These are phyloP conservation scores for Peziza echinospora DNA, from an alignment of 495 filamentous ascomycete genomes.

Conservation along the genomic window DNA sequence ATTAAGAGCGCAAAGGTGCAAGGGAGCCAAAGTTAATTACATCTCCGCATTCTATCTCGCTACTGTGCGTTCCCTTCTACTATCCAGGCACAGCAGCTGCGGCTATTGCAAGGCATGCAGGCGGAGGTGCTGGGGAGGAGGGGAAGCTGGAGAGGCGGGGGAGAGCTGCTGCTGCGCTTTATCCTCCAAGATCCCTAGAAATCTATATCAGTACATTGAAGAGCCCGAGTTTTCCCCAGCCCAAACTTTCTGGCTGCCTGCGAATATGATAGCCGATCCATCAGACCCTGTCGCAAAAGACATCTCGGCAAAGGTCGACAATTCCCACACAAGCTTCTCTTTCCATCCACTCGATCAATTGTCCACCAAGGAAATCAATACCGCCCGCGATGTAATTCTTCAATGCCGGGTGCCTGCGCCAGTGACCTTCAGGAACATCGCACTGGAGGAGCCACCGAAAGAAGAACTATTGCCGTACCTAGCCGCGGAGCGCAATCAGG, in stretches of 20 bases:
- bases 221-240: constrained; percentile 22
- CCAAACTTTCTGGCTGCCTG: constrained; percentile 18
- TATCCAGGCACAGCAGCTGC: background rate
- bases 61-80: background rate
- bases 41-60: background rate
- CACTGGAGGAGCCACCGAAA: constrained; percentile 34
- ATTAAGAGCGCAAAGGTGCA: background rate
- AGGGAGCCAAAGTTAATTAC: background rate
- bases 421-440: constrained; percentile 30
- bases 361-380: constrained; percentile 15
- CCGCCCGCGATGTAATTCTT: constrained; percentile 12
- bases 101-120: background rate
- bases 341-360: constrained; percentile 20
- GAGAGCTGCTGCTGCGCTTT: too few relatives aligned
- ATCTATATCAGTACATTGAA: background rate
- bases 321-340: background rate
- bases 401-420: constrained; percentile 5
- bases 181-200: background rate
- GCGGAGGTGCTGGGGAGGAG: background rate
- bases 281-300: background rate
- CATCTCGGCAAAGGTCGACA: background rate
- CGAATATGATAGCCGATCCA: background rate
- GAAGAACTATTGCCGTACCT: constrained; percentile 24
- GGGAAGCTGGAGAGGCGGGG: too few relatives aligned
- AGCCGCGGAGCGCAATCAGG: constrained; percentile 17